Evolutionary conservation across 148 eudicot species (phyloP).

Genomic region (Dianthus caryophyllus): DNA sequence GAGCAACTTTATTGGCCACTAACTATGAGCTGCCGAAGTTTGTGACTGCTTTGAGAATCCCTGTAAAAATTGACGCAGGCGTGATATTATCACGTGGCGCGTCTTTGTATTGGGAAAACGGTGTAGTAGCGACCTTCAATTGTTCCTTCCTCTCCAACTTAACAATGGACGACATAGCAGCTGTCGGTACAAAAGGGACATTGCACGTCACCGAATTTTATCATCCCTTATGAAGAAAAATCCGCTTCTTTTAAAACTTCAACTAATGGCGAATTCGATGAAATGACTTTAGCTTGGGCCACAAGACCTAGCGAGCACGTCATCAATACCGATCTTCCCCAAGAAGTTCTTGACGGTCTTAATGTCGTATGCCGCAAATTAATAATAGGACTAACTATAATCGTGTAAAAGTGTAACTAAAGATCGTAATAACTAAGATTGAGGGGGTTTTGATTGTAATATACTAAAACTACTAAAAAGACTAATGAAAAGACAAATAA

Average conservation of each 20-base stretch:
- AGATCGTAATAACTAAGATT: too few relatives aligned
- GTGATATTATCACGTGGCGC: constrained; percentile 55
- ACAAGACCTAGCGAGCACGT: constrained; percentile 34
- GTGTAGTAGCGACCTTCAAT: constrained; percentile 41
- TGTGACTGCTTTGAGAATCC: constrained; percentile 37
- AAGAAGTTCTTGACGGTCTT: constrained; percentile 49
- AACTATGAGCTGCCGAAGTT: constrained; percentile 48
- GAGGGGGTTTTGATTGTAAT: too few relatives aligned
- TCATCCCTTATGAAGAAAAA: constrained; percentile 33
- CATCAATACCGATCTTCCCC: constrained; percentile 40
- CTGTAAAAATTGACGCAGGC: constrained; percentile 38
- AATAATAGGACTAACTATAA: too few relatives aligned
- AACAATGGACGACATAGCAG: constrained; percentile 47
- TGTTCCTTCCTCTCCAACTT: constrained; percentile 54
- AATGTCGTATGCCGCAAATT: too few relatives aligned
- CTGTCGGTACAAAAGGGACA: constrained; percentile 48
- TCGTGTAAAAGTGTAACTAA: too few relatives aligned
- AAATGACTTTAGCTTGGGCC: constrained; percentile 34
- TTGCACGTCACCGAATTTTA: constrained; percentile 39
- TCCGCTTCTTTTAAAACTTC: constrained; percentile 28
- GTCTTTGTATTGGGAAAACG: constrained; percentile 52
- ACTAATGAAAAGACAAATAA: too few relatives aligned
- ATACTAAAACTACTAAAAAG: too few relatives aligned
- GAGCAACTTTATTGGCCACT: constrained; percentile 47
- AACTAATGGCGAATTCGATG: constrained; percentile 25